These are phyloP conservation scores for Candida sp. DNA, from an alignment of 1,139 yeast species.

Conservation along the genomic window DNA sequence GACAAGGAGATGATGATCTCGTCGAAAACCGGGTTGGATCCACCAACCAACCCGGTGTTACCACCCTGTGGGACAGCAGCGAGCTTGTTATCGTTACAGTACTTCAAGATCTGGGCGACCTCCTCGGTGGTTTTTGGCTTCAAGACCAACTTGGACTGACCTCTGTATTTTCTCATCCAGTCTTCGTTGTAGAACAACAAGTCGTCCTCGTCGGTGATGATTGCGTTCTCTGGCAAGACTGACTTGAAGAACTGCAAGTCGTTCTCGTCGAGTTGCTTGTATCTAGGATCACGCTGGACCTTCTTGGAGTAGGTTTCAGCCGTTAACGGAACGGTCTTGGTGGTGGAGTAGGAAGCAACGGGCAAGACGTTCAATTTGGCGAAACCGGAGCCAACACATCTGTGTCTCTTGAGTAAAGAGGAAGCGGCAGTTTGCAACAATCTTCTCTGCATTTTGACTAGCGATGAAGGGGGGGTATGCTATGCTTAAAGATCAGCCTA, in stretches of 20 bases:
- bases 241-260: slow-evolving; percentile 69
- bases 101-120: slow-evolving; percentile 74
- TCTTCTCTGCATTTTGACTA: slow-evolving; percentile 6
- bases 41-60: slow-evolving; percentile 96
- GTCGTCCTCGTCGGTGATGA: slow-evolving; percentile 62
- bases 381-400: background rate
- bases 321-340: slow-evolving; percentile 58
- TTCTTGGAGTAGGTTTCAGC: slow-evolving; percentile 63
- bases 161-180: slow-evolving; percentile 96
- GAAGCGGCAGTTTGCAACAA: slow-evolving; percentile 2
- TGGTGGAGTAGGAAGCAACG: slow-evolving; percentile 7
- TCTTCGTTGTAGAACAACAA: slow-evolving; percentile 83
- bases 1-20: slow-evolving; percentile 79
- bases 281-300: slow-evolving; percentile 50
- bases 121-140: slow-evolving; percentile 88
- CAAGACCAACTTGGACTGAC: slow-evolving; percentile 80
- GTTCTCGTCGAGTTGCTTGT: slow-evolving; percentile 49
- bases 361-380: background rate
- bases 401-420: slow-evolving; percentile 4
- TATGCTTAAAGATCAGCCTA: too few relatives aligned
- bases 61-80: slow-evolving; percentile 99
- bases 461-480: too few relatives aligned
- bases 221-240: slow-evolving; percentile 53
- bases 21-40: slow-evolving; percentile 92
- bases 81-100: slow-evolving; percentile 77